Evolutionary conservation across 306 rosid species (phyloP).

Genomic region (Hippophae rhamnoides): DNA sequence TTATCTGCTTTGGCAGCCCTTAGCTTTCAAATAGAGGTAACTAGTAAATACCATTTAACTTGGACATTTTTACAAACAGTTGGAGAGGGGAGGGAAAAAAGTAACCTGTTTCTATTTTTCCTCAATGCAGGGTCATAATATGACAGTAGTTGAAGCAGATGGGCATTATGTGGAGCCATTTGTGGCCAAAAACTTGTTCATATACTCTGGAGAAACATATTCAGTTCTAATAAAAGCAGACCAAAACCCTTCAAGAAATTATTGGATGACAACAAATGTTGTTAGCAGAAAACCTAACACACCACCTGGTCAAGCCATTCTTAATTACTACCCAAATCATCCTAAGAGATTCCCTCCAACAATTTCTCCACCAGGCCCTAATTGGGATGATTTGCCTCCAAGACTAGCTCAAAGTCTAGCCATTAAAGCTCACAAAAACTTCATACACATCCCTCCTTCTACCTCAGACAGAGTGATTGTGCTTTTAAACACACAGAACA

Average conservation of each 20-base stretch:
- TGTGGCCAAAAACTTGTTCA: conserved; percentile 49
- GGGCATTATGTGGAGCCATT: conserved; percentile 88
- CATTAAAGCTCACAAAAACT: conserved; percentile 45
- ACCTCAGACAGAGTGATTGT: conserved; percentile 62
- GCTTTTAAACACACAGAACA: conserved; percentile 70
- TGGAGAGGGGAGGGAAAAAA: not conserved
- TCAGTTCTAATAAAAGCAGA: conserved; percentile 65
- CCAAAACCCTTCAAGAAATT: conserved; percentile 68
- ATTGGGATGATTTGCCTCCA: conserved; percentile 37
- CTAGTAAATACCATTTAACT: not conserved
- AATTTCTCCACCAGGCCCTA: conserved; percentile 42
- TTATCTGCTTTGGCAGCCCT: conserved; percentile 74
- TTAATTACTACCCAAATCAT: conserved; percentile 83
- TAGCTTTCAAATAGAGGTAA: conserved; percentile 75
- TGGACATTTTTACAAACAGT: not conserved
- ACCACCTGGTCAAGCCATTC: conserved; percentile 48
- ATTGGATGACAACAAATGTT: conserved; percentile 61
- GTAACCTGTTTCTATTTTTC: not conserved
- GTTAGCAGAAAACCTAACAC: conserved; percentile 55
- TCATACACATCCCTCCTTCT: conserved; percentile 44
- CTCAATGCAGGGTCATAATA: conserved; percentile 60
- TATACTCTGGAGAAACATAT: conserved; percentile 88
- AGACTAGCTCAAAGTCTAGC: conserved; percentile 49
- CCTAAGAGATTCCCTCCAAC: conserved; percentile 49
- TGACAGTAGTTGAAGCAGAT: conserved; percentile 92